phyloP scores from a whole-genome alignment of 225 moss, liverwort and hornwort species.

The Sphagnum tenellum region DNA sequence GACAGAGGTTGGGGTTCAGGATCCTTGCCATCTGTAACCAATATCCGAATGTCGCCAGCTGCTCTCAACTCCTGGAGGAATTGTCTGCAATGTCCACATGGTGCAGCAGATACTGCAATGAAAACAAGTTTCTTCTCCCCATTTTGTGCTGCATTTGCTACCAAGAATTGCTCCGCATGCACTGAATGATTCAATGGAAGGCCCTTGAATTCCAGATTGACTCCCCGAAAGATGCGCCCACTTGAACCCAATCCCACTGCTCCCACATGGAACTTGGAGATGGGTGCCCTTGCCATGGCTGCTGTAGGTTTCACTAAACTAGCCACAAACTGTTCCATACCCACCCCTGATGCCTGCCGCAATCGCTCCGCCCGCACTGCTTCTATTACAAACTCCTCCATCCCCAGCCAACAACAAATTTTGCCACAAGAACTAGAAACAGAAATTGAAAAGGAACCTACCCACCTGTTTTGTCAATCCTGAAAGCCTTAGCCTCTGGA shows the following conservation, averaged over 20 bases:
- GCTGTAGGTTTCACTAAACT: constrained; percentile 73
- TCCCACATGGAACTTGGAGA: constrained; percentile 91
- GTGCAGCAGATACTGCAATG: constrained; percentile 86
- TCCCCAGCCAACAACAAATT: too few relatives aligned
- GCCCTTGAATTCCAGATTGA: constrained; percentile 76
- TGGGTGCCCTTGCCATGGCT: constrained; percentile 63
- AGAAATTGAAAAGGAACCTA: too few relatives aligned
- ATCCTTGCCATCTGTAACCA: constrained; percentile 71
- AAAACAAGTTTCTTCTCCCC: constrained; percentile 78
- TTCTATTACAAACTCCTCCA: constrained; percentile 48
- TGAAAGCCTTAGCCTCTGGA: too few relatives aligned
- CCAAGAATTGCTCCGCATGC: constrained; percentile 93
- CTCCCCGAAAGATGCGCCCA: constrained; percentile 82
- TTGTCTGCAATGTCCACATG: constrained; percentile 97
- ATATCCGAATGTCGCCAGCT: constrained; percentile 59
- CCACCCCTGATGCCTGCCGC: constrained; percentile 60
- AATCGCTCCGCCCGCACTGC: constrained; percentile 59
- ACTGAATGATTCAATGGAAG: constrained; percentile 69
- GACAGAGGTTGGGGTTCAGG: constrained; percentile 58
- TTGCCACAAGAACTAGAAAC: too few relatives aligned
- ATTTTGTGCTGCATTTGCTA: constrained; percentile 86
- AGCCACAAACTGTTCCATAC: constrained; percentile 64
- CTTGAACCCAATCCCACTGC: constrained; percentile 83
- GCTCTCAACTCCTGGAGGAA: constrained; percentile 89
- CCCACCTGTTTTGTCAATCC: too few relatives aligned